phyloP scores from a whole-genome alignment of 148 eudicot genomes.

The Talinum fruticosum region DNA sequence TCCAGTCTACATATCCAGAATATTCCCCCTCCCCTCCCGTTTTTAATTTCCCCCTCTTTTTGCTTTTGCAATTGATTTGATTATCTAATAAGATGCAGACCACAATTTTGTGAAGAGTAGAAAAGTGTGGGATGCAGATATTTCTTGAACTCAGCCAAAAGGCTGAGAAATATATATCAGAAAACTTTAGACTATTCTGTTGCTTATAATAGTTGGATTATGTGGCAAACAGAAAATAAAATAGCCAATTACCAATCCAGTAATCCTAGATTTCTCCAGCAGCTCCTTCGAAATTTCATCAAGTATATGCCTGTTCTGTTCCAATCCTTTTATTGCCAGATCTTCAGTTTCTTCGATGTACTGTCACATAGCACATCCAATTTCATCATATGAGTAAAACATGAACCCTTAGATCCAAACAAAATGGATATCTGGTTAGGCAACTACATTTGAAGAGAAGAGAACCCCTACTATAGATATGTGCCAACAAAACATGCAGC shows the following conservation, averaged over 20 bases:
- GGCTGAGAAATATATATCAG: background rate
- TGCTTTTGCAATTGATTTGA: too few relatives aligned
- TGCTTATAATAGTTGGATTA: background rate
- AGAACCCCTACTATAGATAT: background rate
- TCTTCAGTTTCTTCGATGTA: conserved; percentile 91
- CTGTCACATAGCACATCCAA: conserved; percentile 38
- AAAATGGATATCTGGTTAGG: background rate
- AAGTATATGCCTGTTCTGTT: conserved; percentile 69
- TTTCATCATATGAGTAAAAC: background rate
- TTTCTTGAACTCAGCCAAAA: background rate
- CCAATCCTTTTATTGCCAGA: conserved; percentile 72
- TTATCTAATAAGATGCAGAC: background rate
- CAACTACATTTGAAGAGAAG: background rate
- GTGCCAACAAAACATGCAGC: background rate
- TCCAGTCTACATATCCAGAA: background rate
- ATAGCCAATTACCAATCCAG: conserved; percentile 64
- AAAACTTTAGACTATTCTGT: background rate
- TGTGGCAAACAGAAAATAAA: background rate
- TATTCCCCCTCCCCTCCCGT: too few relatives aligned
- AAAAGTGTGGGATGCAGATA: background rate
- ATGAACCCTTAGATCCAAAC: background rate
- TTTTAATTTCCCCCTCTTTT: too few relatives aligned
- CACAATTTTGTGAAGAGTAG: background rate
- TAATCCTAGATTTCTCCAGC: conserved; percentile 66
- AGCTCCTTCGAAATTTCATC: conserved; percentile 64